Conservation (phyloP, 805 yeast species). For the Nakazawaea wyomingensis region DNA sequence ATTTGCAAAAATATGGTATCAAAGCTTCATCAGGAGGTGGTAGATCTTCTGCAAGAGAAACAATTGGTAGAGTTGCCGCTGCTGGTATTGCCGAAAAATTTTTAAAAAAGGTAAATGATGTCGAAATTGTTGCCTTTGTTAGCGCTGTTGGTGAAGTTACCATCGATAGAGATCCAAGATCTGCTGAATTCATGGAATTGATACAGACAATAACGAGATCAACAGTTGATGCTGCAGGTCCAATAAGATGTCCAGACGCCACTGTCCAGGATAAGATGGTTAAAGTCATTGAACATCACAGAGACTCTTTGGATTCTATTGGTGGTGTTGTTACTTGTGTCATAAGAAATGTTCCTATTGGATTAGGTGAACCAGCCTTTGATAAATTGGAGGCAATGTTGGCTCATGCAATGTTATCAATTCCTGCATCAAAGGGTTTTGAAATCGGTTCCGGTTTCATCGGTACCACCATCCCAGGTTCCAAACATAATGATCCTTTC, state of each 20-base stretch:
- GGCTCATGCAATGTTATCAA: constrained; percentile 97
- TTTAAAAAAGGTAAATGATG: constrained; percentile 65
- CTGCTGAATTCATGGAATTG: constrained; percentile 58
- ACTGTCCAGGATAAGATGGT: constrained; percentile 72
- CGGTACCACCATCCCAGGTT: constrained; percentile 88
- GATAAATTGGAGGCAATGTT: constrained; percentile 92
- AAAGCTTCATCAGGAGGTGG: constrained; percentile 98
- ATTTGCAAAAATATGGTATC: constrained; percentile 81
- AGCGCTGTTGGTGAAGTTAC: constrained; percentile 82
- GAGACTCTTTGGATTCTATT: constrained; percentile 85
- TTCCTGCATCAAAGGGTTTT: constrained; percentile 97
- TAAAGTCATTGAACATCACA: constrained; percentile 77
- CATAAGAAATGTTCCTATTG: constrained; percentile 85
- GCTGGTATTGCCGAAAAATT: constrained; percentile 98
- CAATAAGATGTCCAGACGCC: constrained; percentile 89
- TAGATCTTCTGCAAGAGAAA: constrained; percentile 94
- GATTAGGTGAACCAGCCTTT: constrained; percentile 97
- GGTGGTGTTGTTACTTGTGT: constrained; percentile 99
- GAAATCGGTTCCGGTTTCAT: constrained; percentile 96
- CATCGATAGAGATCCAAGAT: constrained; percentile 68
- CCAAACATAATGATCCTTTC: constrained; percentile 90
- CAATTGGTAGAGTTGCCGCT: constrained; percentile 98
- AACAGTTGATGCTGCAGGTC: constrained; percentile 79
- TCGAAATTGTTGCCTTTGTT: constrained; percentile 95
- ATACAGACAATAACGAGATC: constrained; percentile 81